phyloP scores from a whole-genome alignment of 2,329 filamentous ascomycete genomes.

The Remersonia thermophila region DNA sequence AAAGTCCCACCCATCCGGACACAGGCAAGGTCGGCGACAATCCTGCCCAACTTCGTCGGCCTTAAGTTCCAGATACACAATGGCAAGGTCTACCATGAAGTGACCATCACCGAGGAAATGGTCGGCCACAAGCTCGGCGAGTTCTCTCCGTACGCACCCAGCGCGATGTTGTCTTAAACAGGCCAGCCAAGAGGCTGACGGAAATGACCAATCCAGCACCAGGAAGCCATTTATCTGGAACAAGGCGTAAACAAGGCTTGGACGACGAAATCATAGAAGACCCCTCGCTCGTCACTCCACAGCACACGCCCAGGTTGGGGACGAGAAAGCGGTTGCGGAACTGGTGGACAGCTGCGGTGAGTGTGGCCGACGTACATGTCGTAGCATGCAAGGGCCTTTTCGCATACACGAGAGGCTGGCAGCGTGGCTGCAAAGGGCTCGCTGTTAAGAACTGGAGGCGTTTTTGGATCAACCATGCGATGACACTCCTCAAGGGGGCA shows the following conservation, averaged over 20 bases:
- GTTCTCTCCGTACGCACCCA: slow-evolving; percentile 79
- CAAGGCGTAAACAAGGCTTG: slow-evolving; percentile 18
- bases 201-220: slow-evolving; percentile 29
- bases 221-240: slow-evolving; percentile 46
- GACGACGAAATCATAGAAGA: too few relatives aligned
- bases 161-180: slow-evolving; percentile 18
- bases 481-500: too few relatives aligned
- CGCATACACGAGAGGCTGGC: too few relatives aligned
- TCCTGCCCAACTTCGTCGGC: slow-evolving; percentile 84
- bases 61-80: slow-evolving; percentile 85
- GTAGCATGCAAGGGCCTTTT: too few relatives aligned
- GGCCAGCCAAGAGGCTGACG: slow-evolving; percentile 5
- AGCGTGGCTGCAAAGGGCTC: too few relatives aligned
- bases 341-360: too few relatives aligned
- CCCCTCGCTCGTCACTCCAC: too few relatives aligned
- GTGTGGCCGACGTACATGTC: too few relatives aligned
- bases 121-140: slow-evolving; percentile 91
- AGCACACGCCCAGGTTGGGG: too few relatives aligned
- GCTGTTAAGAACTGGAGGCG: too few relatives aligned
- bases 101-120: slow-evolving; percentile 87
- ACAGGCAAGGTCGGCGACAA: slow-evolving; percentile 76
- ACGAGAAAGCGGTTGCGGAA: too few relatives aligned
- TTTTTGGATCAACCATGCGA: too few relatives aligned
- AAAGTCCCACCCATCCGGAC: slow-evolving; percentile 65
- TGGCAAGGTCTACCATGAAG: slow-evolving; percentile 73